Evolutionary conservation across 2,329 filamentous ascomycete species (phyloP), one percentile per base, ranked within the genome.

Genomic region (Talaromyces sp.): DNA sequence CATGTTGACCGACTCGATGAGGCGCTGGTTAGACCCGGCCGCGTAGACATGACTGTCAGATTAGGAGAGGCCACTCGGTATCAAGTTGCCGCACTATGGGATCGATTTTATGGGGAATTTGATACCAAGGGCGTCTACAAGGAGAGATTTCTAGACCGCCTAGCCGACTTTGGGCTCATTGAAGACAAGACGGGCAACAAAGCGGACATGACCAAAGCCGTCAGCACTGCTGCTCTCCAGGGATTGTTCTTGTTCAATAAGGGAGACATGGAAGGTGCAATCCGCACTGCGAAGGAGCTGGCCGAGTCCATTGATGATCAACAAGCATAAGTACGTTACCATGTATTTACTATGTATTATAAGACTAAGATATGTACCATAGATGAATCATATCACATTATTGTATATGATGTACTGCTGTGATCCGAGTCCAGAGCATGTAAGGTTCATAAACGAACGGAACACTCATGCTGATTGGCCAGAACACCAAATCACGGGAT

Each of bases 211-310:
- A 77, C 80, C 47, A 81, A 82, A 56, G 81, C 81, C 65, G 91
- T 92, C 17, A 98, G 93, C 75, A 93, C 94, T 4, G 95, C 95
- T 33, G 92, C 93, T 25, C 87, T 99, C 35, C 95, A 99, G 78
- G 95, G 95, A 0, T 79, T 99, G 52, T 99, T 99, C 77, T 78
- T 98, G 76, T 96, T 96, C 77, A 96, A 98, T 79, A 99, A 99
- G 80, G 90, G 89, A 68, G 86, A 96, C 71, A 90, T 93, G 83
- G 85, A 93, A 69, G 93, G 94, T 1, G 94, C 94, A 15, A 93
- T 98, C 69, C 80, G 82, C 17, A 93, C 91, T 89, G 90, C 89
- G 1, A 88, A 91, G 57, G 76, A 68, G 17, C 70, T 80, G 13
- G 74, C 70, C 31, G 70, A 73, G 57, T 71, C 70, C 22, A 69